Evolutionary conservation across 192 early-diverging fungal species (phyloP), one percentile per base, ranked within the genome.

Genomic region (Coemansia sp.): DNA sequence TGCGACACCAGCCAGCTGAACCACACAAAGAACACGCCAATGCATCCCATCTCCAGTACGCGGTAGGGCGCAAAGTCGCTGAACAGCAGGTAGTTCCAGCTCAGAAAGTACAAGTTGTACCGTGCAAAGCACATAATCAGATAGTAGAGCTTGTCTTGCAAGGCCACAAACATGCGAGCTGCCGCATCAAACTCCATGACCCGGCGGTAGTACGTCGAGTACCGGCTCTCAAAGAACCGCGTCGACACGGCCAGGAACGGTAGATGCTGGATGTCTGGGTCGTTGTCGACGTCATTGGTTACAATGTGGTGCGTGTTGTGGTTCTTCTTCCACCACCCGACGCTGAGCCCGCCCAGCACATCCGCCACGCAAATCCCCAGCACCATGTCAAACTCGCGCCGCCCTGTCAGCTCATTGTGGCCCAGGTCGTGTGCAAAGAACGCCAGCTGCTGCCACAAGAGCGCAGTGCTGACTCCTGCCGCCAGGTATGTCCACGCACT

Each of bases 301-400:
- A 96, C 87, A 52, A 97, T 94, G 84, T 98, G 97, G 83, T 98
- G 97, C 43, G 97, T 93, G 80, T 98, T 93, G 84, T 98, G 97
- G 79, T 88, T 94, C 66, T 92, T 90, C 75, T 98, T 98, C 97
- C 97, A 98, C 95, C 97, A 98, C 22, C 94, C 97, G 31, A 97
- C 82, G 63, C 89, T 91, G 31, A 98, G 88, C 20, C 97, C 97
- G 67, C 95, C 95, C 52, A 92, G 72, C 66, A 93, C 88, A 70
- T 94, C 86, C 1, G 88, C 95, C 41, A 97, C 81, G 39, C 90
- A 81, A 46, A 95, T 91, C 41, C 97, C 95, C 69, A 97, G 89
- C 33, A 88, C 75, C 79, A 88, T 87, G 76, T 98, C 97, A 27
- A 90, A 85, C 27, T 84, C 68, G 57, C 86, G 80, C 61, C 87